phyloP scores from a whole-genome alignment of 371 early-diverging fungal genomes.

The Apophysomyces ossiformis region DNA sequence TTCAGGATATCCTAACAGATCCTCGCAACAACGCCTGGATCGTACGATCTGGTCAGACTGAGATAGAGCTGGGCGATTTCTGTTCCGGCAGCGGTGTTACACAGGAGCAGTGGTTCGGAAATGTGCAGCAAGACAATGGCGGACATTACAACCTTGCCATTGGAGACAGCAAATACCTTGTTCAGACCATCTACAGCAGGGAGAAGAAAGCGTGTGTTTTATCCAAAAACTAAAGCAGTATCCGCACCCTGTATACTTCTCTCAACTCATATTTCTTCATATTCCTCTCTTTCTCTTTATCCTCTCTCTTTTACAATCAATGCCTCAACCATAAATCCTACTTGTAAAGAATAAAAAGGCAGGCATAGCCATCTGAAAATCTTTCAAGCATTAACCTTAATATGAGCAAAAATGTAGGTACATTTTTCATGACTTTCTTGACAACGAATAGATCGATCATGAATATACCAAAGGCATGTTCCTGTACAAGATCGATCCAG shows the following conservation, averaged over 20 bases:
- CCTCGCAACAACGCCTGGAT: constrained; percentile 54
- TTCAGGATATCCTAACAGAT: constrained; percentile 56
- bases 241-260: not conserved
- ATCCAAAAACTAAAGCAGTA: not conserved
- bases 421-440: too few relatives aligned
- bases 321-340: too few relatives aligned
- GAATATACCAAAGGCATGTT: too few relatives aligned
- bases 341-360: too few relatives aligned
- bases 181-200: constrained; percentile 52
- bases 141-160: constrained; percentile 45
- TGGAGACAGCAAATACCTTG: constrained; percentile 42
- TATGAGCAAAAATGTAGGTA: too few relatives aligned
- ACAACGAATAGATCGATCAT: too few relatives aligned
- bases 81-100: constrained; percentile 42
- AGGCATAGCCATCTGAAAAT: too few relatives aligned
- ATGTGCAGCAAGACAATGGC: constrained; percentile 11
- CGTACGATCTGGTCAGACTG: constrained; percentile 23
- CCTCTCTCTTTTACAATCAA: not conserved
- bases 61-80: constrained; percentile 52
- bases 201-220: constrained; percentile 41
- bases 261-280: not conserved
- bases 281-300: not conserved
- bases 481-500: too few relatives aligned
- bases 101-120: constrained; percentile 42
- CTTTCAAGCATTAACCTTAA: too few relatives aligned